phyloP scores from a whole-genome alignment of 306 rosid species.

The Castanea sativa region DNA sequence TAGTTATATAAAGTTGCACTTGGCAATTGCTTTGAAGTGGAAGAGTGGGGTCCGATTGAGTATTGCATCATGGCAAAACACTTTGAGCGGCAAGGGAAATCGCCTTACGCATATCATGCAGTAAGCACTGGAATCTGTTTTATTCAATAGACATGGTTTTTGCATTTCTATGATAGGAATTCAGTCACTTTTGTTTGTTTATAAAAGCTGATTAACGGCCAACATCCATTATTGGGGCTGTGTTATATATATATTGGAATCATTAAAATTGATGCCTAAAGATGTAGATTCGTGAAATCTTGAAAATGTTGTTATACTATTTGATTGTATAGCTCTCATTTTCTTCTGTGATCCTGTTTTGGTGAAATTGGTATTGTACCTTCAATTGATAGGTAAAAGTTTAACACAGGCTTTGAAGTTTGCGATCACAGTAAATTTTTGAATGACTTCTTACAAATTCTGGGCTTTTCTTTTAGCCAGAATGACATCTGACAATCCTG shows the following conservation, averaged over 20 bases:
- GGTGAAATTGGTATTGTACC: background rate
- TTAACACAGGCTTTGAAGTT: background rate
- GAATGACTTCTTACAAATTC: background rate
- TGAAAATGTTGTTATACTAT: background rate
- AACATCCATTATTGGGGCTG: background rate
- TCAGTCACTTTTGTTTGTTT: background rate
- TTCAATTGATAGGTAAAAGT: background rate
- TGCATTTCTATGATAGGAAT: background rate
- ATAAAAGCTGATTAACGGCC: background rate
- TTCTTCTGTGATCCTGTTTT: background rate
- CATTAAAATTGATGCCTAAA: background rate
- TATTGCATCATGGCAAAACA: conserved; percentile 88
- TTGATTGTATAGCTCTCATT: background rate
- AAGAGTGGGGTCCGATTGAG: conserved; percentile 95
- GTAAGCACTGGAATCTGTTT: conserved; percentile 42
- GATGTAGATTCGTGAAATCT: background rate
- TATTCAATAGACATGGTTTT: background rate
- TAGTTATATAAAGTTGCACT: conserved; percentile 93
- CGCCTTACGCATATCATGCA: conserved; percentile 87
- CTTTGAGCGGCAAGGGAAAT: conserved; percentile 85
- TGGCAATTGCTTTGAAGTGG: conserved; percentile 79
- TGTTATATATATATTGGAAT: background rate
- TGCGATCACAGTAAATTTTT: background rate
- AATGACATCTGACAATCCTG: background rate
- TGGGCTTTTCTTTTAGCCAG: background rate